Base-by-base conservation (phyloP, 176 grass and related monocot genomes). In the Zoysia japonica region DNA sequence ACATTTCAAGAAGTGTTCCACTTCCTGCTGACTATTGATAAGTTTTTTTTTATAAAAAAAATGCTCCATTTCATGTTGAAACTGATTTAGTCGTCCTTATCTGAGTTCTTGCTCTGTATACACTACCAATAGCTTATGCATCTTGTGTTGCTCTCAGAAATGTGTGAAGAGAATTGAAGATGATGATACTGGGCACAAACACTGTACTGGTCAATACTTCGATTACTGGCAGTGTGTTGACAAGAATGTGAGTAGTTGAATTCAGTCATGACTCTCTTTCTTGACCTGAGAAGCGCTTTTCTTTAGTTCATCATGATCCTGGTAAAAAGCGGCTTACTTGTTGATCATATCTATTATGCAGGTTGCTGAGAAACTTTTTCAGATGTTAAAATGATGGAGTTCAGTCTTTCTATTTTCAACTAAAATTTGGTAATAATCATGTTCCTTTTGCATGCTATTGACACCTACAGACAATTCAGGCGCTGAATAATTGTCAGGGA, bases 171-270 rank as follows among this genome's bases (percentile, higher is more conserved):
- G 93, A 89, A 81, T 97, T 77, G 78, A 77, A 71, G 54, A 81
- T 6, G 93, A 97, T 38, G 88, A 97, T n/a, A 89, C 80, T 8
- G 93, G 93, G 50, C 93, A 93, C 6, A 97, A 97, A 78, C 93
- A 97, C 48, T 97, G 93, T 82, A 97, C 93, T 37, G 93, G 93
- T 9, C 93, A 97, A 64, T 97, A 97, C 75, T 97, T 97, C 2
- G 93, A 97, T 87, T 97, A 97, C 81, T 97, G 86, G 93, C 54
- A 75, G 72, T 97, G 93, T 16, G 61, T 97, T n/a, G 93, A 97
- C 84, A 93, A 93, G 77, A 90, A 84, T 61, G 93, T 97, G 68
- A 87, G 93, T 85, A 65, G 44, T 68, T 75, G 40, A 28, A 28
- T 67, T 19, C 20, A 49, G 4, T 76, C 54, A 35, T 75, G 49